Percentiles rank a stretch among this genome's conserved stretches.
Conservation (phyloP, 2,329 filamentous ascomycete species). For the Colletotrichum theobromicola region DNA sequence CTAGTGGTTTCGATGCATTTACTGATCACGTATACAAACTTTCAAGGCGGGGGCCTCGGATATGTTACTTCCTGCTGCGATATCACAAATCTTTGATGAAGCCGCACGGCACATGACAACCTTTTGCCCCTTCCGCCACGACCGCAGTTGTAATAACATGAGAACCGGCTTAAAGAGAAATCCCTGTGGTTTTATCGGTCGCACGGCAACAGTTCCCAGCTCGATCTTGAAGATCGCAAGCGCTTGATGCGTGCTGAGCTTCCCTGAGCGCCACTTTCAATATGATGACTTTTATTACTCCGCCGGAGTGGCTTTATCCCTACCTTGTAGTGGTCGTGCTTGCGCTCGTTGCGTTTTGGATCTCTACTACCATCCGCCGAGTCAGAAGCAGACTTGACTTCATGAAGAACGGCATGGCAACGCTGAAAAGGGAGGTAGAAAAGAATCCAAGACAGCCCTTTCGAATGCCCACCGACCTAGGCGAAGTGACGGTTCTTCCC, state of each 20-base stretch:
- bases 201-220: fast-evolving
- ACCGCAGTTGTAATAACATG: no score
- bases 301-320: fast-evolving
- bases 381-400: not conserved
- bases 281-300: not conserved
- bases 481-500: not conserved
- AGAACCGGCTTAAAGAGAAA: no score
- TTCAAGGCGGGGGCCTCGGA: not conserved
- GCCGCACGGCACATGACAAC: fast-evolving
- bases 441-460: not conserved
- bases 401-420: not conserved
- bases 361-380: not conserved
- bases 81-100: not conserved
- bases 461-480: not conserved
- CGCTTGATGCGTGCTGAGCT: not conserved
- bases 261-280: not conserved
- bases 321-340: not conserved
- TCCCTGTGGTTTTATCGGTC: no score
- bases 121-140: no score
- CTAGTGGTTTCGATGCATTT: not conserved
- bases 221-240: not conserved
- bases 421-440: not conserved
- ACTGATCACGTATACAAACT: not conserved
- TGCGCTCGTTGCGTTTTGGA: fast-evolving
- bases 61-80: not conserved